phyloP scores from a whole-genome alignment of 1,139 yeast genomes.

The Waltiozyma sp. region DNA sequence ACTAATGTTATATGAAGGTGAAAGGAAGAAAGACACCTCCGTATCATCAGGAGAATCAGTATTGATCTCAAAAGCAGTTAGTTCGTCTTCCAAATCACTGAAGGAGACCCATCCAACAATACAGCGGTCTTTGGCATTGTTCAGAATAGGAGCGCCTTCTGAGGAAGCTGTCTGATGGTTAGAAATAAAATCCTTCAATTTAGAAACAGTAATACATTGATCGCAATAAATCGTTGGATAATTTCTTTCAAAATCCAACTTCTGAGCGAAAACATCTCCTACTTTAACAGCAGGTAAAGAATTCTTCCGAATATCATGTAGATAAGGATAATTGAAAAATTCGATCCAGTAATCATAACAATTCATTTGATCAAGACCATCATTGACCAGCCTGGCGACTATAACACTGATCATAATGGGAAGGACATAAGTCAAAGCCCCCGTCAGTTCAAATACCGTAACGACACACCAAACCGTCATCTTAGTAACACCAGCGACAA shows the following conservation, averaged over 20 bases:
- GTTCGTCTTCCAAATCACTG: constrained; percentile 24
- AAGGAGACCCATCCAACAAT: constrained; percentile 32
- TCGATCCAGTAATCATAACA: constrained; percentile 35
- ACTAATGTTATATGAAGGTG: neutral
- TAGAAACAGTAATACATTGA: constrained; percentile 8
- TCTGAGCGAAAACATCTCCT: constrained; percentile 3
- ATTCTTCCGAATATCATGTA: constrained; percentile 11
- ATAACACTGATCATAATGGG: constrained; percentile 65
- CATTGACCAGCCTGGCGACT: constrained; percentile 36
- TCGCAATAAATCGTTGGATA: constrained; percentile 11
- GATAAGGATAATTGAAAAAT: constrained; percentile 23
- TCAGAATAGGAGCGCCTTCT: constrained; percentile 32
- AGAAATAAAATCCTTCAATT: constrained; percentile 4
- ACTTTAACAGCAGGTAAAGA: constrained; percentile 13
- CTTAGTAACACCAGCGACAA: constrained; percentile 77
- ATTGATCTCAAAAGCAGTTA: constrained; percentile 5
- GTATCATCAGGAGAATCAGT: neutral
- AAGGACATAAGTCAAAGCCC: constrained; percentile 68
- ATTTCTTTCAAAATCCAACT: constrained; percentile 7
- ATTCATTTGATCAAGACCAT: constrained; percentile 24
- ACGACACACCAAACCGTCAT: constrained; percentile 80
- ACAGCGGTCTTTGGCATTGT: constrained; percentile 17
- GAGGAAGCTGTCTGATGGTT: constrained; percentile 6
- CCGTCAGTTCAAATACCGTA: constrained; percentile 80
- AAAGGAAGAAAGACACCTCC: neutral